These are phyloP conservation scores for Penicillium riverlandense DNA, from an alignment of 495 filamentous ascomycete genomes.

Conservation along the genomic window DNA sequence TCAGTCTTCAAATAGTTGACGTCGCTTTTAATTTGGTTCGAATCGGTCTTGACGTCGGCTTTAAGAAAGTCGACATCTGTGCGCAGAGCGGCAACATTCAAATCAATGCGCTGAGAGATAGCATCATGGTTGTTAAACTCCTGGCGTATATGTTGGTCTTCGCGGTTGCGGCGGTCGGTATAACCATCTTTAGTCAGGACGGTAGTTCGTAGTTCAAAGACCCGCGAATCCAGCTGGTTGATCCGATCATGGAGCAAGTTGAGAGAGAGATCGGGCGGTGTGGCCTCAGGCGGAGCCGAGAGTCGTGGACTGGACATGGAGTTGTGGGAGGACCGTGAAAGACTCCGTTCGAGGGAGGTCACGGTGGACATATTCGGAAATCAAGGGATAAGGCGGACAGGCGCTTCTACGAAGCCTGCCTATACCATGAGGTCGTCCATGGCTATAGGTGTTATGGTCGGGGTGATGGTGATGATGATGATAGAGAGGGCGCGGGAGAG, in stretches of 20 bases:
- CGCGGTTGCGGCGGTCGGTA: constrained; percentile 35
- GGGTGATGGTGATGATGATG: constrained; percentile 1
- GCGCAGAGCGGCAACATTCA: constrained; percentile 30
- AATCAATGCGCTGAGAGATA: constrained; percentile 31
- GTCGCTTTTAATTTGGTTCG: neutral
- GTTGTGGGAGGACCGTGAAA: constrained; percentile 32
- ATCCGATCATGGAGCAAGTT: constrained; percentile 31
- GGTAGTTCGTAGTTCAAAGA: constrained; percentile 30
- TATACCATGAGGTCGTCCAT: constrained; percentile 15
- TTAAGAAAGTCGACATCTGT: constrained; percentile 34
- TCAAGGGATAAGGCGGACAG: neutral
- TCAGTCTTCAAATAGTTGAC: no score
- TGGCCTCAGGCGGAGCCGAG: constrained; percentile 26
- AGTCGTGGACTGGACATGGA: constrained; percentile 33
- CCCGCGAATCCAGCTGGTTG: constrained; percentile 29
- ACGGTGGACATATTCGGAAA: constrained; percentile 16
- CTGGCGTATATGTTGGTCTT: constrained; percentile 34
- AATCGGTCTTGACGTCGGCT: constrained; percentile 19
- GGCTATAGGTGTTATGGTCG: neutral
- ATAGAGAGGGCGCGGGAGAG: constrained; percentile 5
- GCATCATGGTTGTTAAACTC: constrained; percentile 32
- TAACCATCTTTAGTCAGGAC: constrained; percentile 35
- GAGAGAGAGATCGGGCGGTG: constrained; percentile 27
- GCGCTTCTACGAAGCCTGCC: neutral
- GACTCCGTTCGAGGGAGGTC: constrained; percentile 36